Conservation (phyloP, 257 asterid species). For the Petrea volubilis region DNA sequence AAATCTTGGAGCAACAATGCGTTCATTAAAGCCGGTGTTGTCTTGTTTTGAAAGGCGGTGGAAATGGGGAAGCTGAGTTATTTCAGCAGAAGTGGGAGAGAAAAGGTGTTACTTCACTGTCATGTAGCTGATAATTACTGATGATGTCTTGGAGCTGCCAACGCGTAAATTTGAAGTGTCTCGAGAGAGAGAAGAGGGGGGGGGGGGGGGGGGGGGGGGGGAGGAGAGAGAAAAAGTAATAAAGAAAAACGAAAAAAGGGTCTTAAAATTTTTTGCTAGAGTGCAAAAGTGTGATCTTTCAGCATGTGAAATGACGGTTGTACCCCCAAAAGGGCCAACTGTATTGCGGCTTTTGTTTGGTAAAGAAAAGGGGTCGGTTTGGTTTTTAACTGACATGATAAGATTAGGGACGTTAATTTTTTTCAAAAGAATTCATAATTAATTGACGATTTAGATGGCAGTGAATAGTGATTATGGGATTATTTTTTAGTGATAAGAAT, state of each 20-base stretch:
- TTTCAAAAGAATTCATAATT: background rate
- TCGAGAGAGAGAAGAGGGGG: background rate
- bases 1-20: background rate
- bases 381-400: constrained; percentile 10
- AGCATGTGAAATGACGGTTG: constrained; percentile 2
- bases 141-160: background rate
- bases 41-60: constrained; percentile 15
- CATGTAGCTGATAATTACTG: constrained; percentile 14
- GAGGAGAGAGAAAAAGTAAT: background rate
- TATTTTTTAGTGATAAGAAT: too few relatives aligned
- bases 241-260: too few relatives aligned
- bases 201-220: too few relatives aligned
- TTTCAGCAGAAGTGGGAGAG: background rate
- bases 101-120: background rate
- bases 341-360: constrained; percentile 10
- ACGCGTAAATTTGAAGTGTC: constrained; percentile 21
- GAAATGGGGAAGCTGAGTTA: background rate
- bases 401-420: background rate
- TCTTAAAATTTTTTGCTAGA: background rate
- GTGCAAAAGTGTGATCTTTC: background rate
- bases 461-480: background rate
- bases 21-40: constrained; percentile 21
- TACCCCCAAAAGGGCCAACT: constrained; percentile 18
- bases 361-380: constrained; percentile 11
- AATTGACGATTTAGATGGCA: background rate